Evolutionary conservation across 2,329 filamentous ascomycete genomes (phyloP).

Genomic region (Didymella arachidicola): DNA sequence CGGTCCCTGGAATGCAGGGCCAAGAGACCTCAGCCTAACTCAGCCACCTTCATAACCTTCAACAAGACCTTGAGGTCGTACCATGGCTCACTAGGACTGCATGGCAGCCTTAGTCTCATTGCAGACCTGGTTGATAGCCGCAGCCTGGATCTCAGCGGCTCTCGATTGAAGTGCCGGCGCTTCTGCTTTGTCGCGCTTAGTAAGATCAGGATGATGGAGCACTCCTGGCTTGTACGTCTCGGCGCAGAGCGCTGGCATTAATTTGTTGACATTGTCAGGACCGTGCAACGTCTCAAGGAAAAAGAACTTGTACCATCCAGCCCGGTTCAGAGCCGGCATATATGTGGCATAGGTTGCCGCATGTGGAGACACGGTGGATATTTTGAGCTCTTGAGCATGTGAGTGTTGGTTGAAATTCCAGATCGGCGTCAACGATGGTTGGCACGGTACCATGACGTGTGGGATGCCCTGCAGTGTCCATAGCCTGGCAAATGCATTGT

Average conservation of each 20-base stretch:
- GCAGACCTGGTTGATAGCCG: slow-evolving; percentile 40
- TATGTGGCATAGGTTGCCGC: slow-evolving; percentile 32
- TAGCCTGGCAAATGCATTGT: slow-evolving; percentile 42
- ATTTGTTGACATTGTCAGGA: slow-evolving; percentile 38
- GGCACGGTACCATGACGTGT: slow-evolving; percentile 46
- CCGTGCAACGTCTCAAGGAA: slow-evolving; percentile 43
- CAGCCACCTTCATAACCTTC: slow-evolving; percentile 24
- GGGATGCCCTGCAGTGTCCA: slow-evolving; percentile 47
- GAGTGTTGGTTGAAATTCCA: slow-evolving; percentile 42
- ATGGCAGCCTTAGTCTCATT: slow-evolving; percentile 41
- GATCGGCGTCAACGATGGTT: slow-evolving; percentile 35
- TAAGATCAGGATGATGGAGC: slow-evolving; percentile 44
- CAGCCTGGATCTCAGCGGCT: slow-evolving; percentile 35
- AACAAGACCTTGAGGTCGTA: slow-evolving; percentile 20
- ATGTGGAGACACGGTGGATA: slow-evolving; percentile 23
- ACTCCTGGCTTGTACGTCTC: slow-evolving; percentile 44
- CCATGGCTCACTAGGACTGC: slow-evolving; percentile 23
- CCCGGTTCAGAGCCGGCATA: slow-evolving; percentile 47
- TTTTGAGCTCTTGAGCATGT: slow-evolving; percentile 35
- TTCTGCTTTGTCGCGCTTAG: slow-evolving; percentile 39
- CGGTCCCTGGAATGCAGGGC: slow-evolving; percentile 22
- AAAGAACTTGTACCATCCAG: slow-evolving; percentile 49
- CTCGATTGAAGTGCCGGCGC: slow-evolving; percentile 34
- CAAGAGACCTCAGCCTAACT: slow-evolving; percentile 14
- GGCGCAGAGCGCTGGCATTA: slow-evolving; percentile 37